A percentile compares a stretch with the other conserved stretches of the same genome.
Evolutionary conservation across 805 yeast genomes (phyloP).

Genomic region (Candida awuae): DNA sequence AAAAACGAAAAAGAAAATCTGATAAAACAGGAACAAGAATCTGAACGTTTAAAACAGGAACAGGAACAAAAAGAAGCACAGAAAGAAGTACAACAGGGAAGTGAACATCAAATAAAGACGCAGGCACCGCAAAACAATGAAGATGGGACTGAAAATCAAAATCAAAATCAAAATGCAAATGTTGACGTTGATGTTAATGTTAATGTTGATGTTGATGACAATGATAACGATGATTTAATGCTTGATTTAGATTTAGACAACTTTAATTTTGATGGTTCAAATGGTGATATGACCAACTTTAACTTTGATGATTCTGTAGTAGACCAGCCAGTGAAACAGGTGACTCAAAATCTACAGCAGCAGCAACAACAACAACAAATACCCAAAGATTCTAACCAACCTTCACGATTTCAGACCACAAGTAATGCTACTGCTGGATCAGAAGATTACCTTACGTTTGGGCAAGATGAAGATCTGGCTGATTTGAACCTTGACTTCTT

Average conservation of each 20-base stretch:
- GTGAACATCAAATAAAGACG: too few relatives aligned
- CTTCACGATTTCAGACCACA: background rate
- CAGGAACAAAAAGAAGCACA: background rate
- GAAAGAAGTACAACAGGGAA: background rate
- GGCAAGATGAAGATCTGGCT: constrained; percentile 16
- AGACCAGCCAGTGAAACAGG: too few relatives aligned
- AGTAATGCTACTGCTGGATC: constrained; percentile 6
- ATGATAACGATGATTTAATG: constrained; percentile 20
- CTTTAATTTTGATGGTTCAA: constrained; percentile 17
- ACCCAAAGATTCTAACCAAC: constrained; percentile 2
- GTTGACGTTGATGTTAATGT: constrained; percentile 13
- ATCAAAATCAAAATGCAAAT: constrained; percentile 7
- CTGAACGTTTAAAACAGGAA: constrained; percentile 16
- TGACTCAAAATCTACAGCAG: background rate
- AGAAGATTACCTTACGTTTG: constrained; percentile 9
- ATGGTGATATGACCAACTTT: constrained; percentile 3
- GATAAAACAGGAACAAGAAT: constrained; percentile 18
- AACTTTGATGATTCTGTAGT: constrained; percentile 4
- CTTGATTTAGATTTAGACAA: constrained; percentile 24
- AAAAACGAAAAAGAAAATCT: constrained; percentile 24
- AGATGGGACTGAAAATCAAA: constrained; percentile 5
- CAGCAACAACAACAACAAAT: constrained; percentile 1
- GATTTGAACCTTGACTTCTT: constrained; percentile 24
- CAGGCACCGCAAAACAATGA: constrained; percentile 6
- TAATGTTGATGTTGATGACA: background rate